phyloP scores from a whole-genome alignment of 176 grass and related monocot genomes.

The Hsuehochloa calcarea region DNA sequence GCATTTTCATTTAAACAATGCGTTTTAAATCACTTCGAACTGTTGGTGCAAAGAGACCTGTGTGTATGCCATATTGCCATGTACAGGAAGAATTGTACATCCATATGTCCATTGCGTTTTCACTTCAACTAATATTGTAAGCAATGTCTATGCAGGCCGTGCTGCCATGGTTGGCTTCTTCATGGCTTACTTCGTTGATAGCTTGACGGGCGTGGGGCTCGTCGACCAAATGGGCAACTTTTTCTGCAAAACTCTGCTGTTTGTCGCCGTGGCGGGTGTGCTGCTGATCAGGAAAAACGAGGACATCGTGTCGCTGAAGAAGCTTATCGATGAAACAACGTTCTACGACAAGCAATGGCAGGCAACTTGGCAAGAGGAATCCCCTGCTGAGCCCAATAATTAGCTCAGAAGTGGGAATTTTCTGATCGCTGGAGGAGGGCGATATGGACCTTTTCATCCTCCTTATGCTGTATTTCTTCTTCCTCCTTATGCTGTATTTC shows the following conservation, averaged over 20 bases:
- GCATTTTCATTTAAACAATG: background rate
- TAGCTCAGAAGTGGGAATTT: conserved; percentile 19
- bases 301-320: conserved; percentile 72
- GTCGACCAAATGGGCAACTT: conserved; percentile 91
- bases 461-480: conserved; percentile 14
- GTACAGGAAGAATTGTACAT: background rate
- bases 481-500: conserved; percentile 6
- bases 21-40: background rate
- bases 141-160: conserved; percentile 48
- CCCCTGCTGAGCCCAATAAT: conserved; percentile 36
- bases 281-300: conserved; percentile 82
- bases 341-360: conserved; percentile 98
- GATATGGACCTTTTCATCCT: background rate
- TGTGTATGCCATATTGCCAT: background rate
- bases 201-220: conserved; percentile 77
- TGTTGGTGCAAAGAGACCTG: background rate
- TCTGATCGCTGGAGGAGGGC: background rate
- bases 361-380: conserved; percentile 90
- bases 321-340: conserved; percentile 75
- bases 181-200: conserved; percentile 97
- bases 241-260: conserved; percentile 93
- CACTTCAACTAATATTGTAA: background rate
- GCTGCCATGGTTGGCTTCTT: conserved; percentile 99
- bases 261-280: conserved; percentile 72
- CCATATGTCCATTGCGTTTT: background rate